Base-by-base conservation (phyloP, 2,329 filamentous ascomycete species). In the Calycina herbarum region DNA sequence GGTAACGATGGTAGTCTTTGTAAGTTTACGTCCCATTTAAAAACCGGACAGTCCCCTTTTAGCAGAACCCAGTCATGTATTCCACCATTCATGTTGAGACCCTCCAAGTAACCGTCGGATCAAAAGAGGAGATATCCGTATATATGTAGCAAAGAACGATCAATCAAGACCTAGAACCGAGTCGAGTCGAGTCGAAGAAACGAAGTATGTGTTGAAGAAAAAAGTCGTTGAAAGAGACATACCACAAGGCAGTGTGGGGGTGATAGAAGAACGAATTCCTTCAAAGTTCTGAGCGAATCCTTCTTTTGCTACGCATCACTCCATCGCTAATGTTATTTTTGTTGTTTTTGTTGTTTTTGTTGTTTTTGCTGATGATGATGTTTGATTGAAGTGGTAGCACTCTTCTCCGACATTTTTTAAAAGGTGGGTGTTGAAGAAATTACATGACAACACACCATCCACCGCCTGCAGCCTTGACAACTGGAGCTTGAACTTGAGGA, bases 401-500 rank as follows among this genome's bases (percentile, higher is more conserved):
- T 27, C 20, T 27, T 54, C 48, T 24, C 48, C 13, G 48, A 24
- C 48, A 24, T 24, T 51, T 51, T 51, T 24, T 8, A 24, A 51
- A 20, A 20, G 45, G 45, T 24, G 20, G 48, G 20, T 54, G 48
- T 27, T 57, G 31, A 20, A 29, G 56, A 20, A 35, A 35, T 57
- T 57, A 57, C 56, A 57, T 57, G 56, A 57, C 29, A 57, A 57
- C 56, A 35, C 56, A 57, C 29, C 27, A 57, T 57, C 56, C 56
- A 57, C 56, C 29, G 31, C 56, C 56, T 31, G 56, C 56, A 35
- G 56, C 56, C 56, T 57, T 57, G 56, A 29, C 56, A 57, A 57
- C 56, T 57, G 56, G 56, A 57, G 56, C 56, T 57, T 57, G 56
- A n/a, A 33, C 7, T 57, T 57, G 56, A 57, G 56, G 56, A 57